Base-by-base conservation (phyloP, 2,329 filamentous ascomycete genomes). In the Colletotrichum somersetense region DNA sequence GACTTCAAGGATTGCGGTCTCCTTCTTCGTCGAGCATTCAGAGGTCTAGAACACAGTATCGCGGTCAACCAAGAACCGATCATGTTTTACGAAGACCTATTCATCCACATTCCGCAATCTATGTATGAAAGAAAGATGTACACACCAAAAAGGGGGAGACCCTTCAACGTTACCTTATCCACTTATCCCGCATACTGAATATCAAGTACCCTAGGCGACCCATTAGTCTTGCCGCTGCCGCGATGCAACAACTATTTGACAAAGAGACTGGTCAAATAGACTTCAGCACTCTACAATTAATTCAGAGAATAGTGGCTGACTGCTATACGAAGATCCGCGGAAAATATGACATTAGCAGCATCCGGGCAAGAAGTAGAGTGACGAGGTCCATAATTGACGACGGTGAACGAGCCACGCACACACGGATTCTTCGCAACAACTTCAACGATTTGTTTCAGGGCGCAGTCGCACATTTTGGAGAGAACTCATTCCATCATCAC, bases 311-410 rank as follows among this genome's bases (percentile, higher is more conserved):
- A 55, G 30, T 55, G 10, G 10, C 30, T 4, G 52, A 55, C 30
- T 20, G 30, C 18, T 55, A 55, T 30, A n/a, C 18, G 11, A 18
- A 55, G 1, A 1, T 55, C 3, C 30, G 30, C 2, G 30, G 30
- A n/a, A 30, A 35, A 5, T 35, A 2, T 7, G 18, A 55, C 18
- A 1, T 35, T 1, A 12, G 4, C 30, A 55, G 52, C 3, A 55
- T 55, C 0, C 0, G 0, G 0, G 52, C 52, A n/a, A 35, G 30
- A n/a, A 0, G n/a, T 11, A 3, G 16, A 11, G 40, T 16, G 40
- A 5, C 10, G 1, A 20, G 5, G 1, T 35, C 6, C 8, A 20
- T 3, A 2, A n/a, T 1, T 8, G 6, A 4, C 7, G 2, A 55
- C 18, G 8, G 3, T 1, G 30, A n/a, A 11, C 16, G 52, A 5